Base-by-base conservation (phyloP, 2,329 filamentous ascomycete genomes). In the Raffaelea ambrosiae region DNA sequence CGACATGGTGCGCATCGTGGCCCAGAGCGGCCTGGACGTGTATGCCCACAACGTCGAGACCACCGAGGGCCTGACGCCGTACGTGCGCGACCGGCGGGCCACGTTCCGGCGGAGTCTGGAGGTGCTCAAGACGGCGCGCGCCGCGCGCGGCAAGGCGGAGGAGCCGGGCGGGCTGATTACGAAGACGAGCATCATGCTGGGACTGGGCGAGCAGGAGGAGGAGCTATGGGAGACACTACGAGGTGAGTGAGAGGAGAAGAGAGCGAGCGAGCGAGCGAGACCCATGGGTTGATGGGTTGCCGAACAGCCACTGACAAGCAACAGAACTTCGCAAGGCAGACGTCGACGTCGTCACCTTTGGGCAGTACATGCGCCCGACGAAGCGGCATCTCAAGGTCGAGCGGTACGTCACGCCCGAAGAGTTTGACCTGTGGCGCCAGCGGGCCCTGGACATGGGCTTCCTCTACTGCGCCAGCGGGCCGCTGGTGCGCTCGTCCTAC, bases 331-430 rank as follows among this genome's bases (percentile, higher is more conserved):
- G 93, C 49, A 83, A 83, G 55, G 77, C 81, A 49, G 73, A 86
- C 51, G 90, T 96, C 41, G 93, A 98, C 58, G 88, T 98, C 13
- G 89, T 98, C 49, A 98, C 93, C 0, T 98, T 98, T 57, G 93
- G 93, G n/a, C 93, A 98, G 72, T 98, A 98, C 72, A 98, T 98
- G 93, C 87, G 91, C 11, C 93, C 93, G 2, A 98, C 93, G 4
- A 98, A 97, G 74, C 81, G 91, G 40, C 93, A 98, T 66, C 91
- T 98, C 80, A 84, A 95, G 66, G 93, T 98, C 29, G 86, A 95
- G 61, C 88, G 91, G 65, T 98, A 98, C 64, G 79, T 98, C 42
- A 91, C 89, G 0, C 93, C 93, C 1, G 87, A 86, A 52, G 82
- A 84, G 53, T 98, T 98, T 62, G 91, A 97, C 61, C 71, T 86